Base-by-base conservation (phyloP, 805 yeast genomes). In the Phaffomyces opuntiae region DNA sequence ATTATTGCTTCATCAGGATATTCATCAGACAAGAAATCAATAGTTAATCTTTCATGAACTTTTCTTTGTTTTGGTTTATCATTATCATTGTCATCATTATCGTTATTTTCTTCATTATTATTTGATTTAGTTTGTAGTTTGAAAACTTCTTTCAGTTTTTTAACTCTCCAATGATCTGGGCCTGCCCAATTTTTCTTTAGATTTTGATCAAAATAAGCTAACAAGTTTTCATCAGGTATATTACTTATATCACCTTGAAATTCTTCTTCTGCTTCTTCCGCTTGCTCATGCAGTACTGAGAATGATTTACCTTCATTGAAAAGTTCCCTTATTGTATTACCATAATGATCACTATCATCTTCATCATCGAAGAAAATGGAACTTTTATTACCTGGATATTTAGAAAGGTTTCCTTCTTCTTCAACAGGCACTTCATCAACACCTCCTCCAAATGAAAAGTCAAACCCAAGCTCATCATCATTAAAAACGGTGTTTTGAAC, bases 111-210 rank as follows among this genome's bases (percentile, higher is more conserved):
- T 16, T 39, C 34, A 12, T 21, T 5, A 11, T 33, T 17, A 6
- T n/a, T 47, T 44, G 38, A 24, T 14, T 44, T 33, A 9, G 31
- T 29, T 29, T 29, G 31, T 4, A 45, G n/a, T 17, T 50, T 53
- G 68, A 68, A 36, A 3, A 31, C n/a, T 17, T 38, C 52, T 56
- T 78, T 82, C 38, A 83, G 61, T 26, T 78, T 76, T 33, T 74
- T 68, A 21, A 91, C 83, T 63, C 83, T 85, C 97, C 97, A 91
- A 65, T 87, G 93, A 54, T 87, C 91, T 13, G 91, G 85, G 4
- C 97, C 97, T 34, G 95, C 77, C 96, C 97, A 90, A 57, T 80
- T 84, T 21, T 61, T 62, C 47, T 73, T 74, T 63, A 87, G 72
- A 17, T 78, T 73, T 44, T 79, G 80, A 58, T 89, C 96, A 62